phyloP scores from a whole-genome alignment of 2,329 filamentous ascomycete genomes.

The Colletotrichum sp. region DNA sequence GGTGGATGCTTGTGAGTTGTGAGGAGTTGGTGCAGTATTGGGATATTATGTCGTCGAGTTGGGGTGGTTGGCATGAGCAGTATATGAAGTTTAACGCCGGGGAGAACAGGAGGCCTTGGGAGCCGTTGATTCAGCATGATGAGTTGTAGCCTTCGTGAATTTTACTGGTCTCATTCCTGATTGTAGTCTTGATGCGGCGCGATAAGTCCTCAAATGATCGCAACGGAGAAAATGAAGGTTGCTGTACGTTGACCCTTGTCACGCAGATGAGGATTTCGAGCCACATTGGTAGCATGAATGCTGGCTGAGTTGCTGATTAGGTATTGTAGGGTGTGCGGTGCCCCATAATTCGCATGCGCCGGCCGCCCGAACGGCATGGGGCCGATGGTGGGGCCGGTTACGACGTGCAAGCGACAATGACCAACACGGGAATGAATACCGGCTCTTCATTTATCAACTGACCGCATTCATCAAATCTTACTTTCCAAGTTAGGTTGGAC shows the following conservation, averaged over 20 bases:
- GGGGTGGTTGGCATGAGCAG: background rate
- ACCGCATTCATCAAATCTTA: background rate
- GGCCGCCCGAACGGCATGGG: too few relatives aligned
- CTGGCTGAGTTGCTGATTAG: too few relatives aligned
- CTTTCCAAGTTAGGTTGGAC: background rate
- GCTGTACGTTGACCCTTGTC: too few relatives aligned
- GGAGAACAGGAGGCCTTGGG: background rate
- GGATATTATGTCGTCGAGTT: background rate
- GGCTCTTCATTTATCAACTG: too few relatives aligned
- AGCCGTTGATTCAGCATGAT: background rate
- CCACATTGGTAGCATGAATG: too few relatives aligned
- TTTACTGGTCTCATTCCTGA: too few relatives aligned
- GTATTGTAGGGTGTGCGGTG: too few relatives aligned
- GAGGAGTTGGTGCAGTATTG: background rate
- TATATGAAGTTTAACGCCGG: background rate
- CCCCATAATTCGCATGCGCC: too few relatives aligned
- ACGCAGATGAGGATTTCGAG: too few relatives aligned
- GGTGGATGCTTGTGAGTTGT: background rate
- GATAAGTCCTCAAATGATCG: background rate
- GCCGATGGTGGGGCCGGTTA: background rate
- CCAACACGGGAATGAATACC: too few relatives aligned
- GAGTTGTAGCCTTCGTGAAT: background rate
- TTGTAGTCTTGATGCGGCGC: too few relatives aligned
- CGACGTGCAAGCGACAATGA: too few relatives aligned
- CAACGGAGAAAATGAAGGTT: background rate